Evolutionary conservation across 1,139 yeast genomes (phyloP), one percentile per base, ranked within the genome.

Genomic region (Pichia terricola): DNA sequence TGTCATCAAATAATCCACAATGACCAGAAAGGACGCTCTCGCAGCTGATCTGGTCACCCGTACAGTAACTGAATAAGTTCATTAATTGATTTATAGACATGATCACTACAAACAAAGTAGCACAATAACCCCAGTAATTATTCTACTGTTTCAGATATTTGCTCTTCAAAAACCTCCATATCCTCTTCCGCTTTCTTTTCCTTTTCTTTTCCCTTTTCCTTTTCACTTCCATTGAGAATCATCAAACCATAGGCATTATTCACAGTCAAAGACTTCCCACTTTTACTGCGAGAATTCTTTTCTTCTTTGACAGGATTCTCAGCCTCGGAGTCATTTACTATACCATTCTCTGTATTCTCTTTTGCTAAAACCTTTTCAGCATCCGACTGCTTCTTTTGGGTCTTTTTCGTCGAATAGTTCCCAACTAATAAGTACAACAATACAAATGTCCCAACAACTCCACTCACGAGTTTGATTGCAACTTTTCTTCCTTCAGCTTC

Each of bases 171-270:
- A 3, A 37, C 32, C 33, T 44, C 45, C 27, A 44, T 5, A n/a
- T 34, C 40, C 25, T 39, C 41, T 25, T 37, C 16, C 10, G 22
- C 22, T 16, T 16, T 16, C 22, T 16, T 16, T 16, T 16, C 22
- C 22, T 16, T 16, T 16, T 16, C 22, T 2, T 16, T 16, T 16
- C 2, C 22, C 22, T 16, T 16, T 16, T 27, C 10, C 3, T 34
- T 16, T 9, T 10, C 9, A 22, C 37, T 40, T 8, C 37, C 42
- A 6, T 47, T 43, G 4, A 50, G 36, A 7, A 50, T 38, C 42
- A 39, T 42, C 34, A 44, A 35, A 27, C 53, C 48, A 33, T 49
- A 50, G 6, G 40, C 41, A 32, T 50, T 50, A 28, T 50, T 50
- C 5, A 50, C 48, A 37, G 32, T 49, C 40, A 47, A 38, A 3